Evolutionary conservation across 768 basidiomycete genomes (phyloP), one percentile per base, ranked within the genome.

Genomic region (Lyophyllum decastes): DNA sequence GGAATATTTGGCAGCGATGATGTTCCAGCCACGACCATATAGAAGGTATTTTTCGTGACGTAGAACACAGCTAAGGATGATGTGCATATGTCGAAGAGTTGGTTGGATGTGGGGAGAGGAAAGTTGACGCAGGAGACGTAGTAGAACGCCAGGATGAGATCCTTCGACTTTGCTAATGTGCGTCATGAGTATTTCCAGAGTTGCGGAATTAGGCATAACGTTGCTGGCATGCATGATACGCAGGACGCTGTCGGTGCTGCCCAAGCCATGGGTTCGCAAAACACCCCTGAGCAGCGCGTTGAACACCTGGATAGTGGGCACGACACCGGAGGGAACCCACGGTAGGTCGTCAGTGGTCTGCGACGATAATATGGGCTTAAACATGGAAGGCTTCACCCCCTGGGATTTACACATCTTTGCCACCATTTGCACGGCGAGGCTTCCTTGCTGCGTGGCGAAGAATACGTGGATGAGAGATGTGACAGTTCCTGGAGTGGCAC

Each of bases 401-500:
- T 65, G 51, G 27, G 69, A 60, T 44, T 69, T 55, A 64, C 86
- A 83, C 67, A 83, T 74, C 17, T 71, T 68, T 26, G 79, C 74
- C 51, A 86, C 73, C 55, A 90, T 68, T 26, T 73, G 70, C 45
- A 87, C 70, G 6, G 89, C 90, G 35, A 76, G 66, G 53, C 77
- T 75, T 19, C 76, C 76, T 47, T 77, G 73, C 33, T 79, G 79
- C 11, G 70, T 73, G 38, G 77, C 66, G 63, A 78, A 83, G 63
- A 84, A 82, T n/a, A 81, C 78, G 55, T 81, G 79, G 34, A 89
- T 73, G 26, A 91, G 74, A 2, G 88, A 81, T 25, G 81, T 77
- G 14, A 82, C 70, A 5, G 79, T 72, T 22, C 73, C 73, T 22
- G 76, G 61, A 49, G 87, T 83, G 11, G 83, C 78, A 34, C 63